Base-by-base conservation (phyloP, 257 asterid species). In the Nemophila menziesii region DNA sequence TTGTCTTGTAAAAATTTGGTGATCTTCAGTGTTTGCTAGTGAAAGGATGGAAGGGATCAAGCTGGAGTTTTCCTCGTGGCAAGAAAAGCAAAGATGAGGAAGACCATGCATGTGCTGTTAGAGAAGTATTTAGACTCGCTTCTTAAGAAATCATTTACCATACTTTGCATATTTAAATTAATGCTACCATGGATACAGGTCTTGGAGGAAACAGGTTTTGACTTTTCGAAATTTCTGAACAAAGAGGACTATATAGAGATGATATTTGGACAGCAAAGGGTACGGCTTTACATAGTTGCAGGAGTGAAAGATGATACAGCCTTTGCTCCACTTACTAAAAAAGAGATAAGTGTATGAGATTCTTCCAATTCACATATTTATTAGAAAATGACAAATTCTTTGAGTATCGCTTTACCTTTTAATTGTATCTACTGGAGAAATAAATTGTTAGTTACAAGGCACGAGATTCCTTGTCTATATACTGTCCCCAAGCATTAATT, bases 31-130 rank as follows among this genome's bases (percentile, higher is more conserved):
- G 94, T 70, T 48, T 82, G 49, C 68, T 82, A 48, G 94, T 79
- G 53, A 82, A 79, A 67, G 94, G 92, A 44, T 82, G 94, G 94
- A 82, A 82, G 62, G 94, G 94, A 40, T 52, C 85, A 42, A 82
- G 94, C 65, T 82, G 94, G 94, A 82, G 94, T 59, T 79, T 82
- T 67, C 94, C 94, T 5, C 92, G 92, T 62, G 94, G 94, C n/a
- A 82, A 82, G 51, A 79, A 82, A 72, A 79, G 62, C 53, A 82
- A 82, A 64, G 94, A 82, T 20, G 94, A 82, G 64, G 94, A 82
- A 57, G 94, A 82, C 58, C 82, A 79, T 53, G 61, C 67, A 10
- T 82, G 94, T 71, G 94, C 94, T 44, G 52, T 82, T 39, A 73
- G 92, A 82, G 94, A 82, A 60, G 94, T 82, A 75, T 23, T 59